Percentiles rank a stretch among this genome's conserved stretches.
Conservation (phyloP, 2,329 filamentous ascomycete genomes). For the Kalmusia sp. region DNA sequence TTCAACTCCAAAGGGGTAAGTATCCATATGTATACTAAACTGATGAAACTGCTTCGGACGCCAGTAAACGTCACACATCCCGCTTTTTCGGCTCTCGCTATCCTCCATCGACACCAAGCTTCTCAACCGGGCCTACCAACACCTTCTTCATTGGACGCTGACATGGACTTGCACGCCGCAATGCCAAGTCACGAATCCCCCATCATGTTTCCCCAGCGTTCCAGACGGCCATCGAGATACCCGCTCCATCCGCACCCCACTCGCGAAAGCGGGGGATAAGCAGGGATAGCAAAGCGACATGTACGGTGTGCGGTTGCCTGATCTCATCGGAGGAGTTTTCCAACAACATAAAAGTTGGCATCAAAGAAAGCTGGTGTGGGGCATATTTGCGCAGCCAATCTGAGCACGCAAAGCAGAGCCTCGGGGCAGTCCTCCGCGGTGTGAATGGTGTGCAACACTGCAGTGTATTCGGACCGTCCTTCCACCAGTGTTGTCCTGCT, state of each 20-base stretch:
- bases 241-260: constrained; percentile 6
- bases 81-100: neutral
- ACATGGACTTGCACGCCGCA: neutral
- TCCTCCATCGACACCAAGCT: neutral
- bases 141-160: neutral
- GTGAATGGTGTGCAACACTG: constrained; percentile 1
- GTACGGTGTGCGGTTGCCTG: neutral
- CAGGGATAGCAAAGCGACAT: constrained; percentile 1
- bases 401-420: neutral
- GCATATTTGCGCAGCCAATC: constrained; percentile 1
- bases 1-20: neutral
- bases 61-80: neutral
- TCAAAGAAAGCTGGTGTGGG: neutral
- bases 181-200: neutral
- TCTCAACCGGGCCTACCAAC: neutral
- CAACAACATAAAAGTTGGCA: neutral
- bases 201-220: neutral
- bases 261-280: constrained; percentile 3
- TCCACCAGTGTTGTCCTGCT: neutral
- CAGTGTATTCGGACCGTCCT: neutral
- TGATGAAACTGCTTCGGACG: neutral
- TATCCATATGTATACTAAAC: neutral
- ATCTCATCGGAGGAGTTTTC: neutral
- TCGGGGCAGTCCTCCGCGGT: neutral
- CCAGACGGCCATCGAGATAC: neutral